These are phyloP conservation scores for Aspergillus sp. DNA, from an alignment of 2,329 filamentous ascomycete genomes.

Conservation along the genomic window DNA sequence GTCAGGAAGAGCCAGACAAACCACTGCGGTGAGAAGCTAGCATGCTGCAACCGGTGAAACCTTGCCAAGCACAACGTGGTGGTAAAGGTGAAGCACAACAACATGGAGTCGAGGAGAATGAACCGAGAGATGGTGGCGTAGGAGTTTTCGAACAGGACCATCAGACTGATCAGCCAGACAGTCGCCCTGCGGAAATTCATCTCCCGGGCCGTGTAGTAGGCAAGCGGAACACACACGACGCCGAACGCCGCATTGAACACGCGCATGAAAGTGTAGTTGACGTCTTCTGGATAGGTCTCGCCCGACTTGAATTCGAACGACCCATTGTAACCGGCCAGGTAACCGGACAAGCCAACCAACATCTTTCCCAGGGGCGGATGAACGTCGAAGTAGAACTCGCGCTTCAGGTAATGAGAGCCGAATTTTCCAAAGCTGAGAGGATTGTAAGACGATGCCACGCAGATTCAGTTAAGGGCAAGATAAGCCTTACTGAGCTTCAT, in stretches of 20 bases:
- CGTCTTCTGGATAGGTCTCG: constrained; percentile 83
- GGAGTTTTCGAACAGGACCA: constrained; percentile 98
- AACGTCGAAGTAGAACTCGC: constrained; percentile 98
- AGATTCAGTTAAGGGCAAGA: constrained; percentile 1
- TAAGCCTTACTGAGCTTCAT: constrained; percentile 60
- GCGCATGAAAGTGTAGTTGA: constrained; percentile 98
- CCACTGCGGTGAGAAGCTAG: constrained; percentile 86
- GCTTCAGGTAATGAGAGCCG: constrained; percentile 96
- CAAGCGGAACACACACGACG: constrained; percentile 81
- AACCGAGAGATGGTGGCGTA: constrained; percentile 98
- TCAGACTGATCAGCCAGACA: constrained; percentile 90
- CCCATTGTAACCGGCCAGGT: constrained; percentile 94
- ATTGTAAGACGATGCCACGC: background rate
- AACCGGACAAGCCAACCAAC: constrained; percentile 91
- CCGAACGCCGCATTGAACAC: constrained; percentile 95
- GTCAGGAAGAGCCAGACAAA: constrained; percentile 90
- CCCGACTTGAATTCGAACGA: constrained; percentile 99
- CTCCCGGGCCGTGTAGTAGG: constrained; percentile 90
- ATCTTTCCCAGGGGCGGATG: constrained; percentile 97
- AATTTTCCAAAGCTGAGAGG: constrained; percentile 58
- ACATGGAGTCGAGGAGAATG: constrained; percentile 96
- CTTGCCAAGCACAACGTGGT: constrained; percentile 96
- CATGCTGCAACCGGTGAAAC: constrained; percentile 79
- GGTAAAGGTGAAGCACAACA: constrained; percentile 96
- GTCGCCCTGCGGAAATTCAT: constrained; percentile 76